A percentile compares a stretch with the other conserved stretches of the same genome.
Evolutionary conservation across 2,329 filamentous ascomycete species (phyloP).

Genomic region (Colletotrichum tamarilloi): DNA sequence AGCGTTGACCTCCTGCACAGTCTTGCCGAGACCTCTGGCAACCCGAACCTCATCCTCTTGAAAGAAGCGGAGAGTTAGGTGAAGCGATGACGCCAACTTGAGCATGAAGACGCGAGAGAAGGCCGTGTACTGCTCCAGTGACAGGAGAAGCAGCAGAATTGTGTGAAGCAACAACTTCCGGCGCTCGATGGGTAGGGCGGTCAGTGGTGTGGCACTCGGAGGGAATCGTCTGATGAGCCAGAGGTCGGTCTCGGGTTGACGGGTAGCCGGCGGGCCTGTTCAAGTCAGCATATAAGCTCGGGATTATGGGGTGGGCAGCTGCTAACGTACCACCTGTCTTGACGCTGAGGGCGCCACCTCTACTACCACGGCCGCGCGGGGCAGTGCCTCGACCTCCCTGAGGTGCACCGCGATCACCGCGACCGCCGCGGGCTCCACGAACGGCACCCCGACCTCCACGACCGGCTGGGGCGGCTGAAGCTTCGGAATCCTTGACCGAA

Average conservation of each 20-base stretch:
- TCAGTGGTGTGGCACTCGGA: conserved; percentile 70
- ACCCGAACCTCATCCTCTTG: conserved; percentile 80
- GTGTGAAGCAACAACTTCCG: conserved; percentile 77
- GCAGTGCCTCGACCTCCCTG: conserved; percentile 24
- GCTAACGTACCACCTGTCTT: conserved; percentile 37
- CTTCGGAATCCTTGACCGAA: conserved; percentile 57
- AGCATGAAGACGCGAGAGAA: conserved; percentile 79
- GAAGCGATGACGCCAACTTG: conserved; percentile 76
- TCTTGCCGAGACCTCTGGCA: conserved; percentile 78
- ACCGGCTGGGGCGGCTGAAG: conserved; percentile 36
- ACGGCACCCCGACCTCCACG: conserved; percentile 49
- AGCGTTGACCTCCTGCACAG: conserved; percentile 64
- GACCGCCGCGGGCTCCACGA: conserved; percentile 39
- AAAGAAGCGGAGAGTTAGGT: conserved; percentile 73
- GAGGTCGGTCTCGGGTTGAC: conserved; percentile 53
- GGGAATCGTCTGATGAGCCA: conserved; percentile 63
- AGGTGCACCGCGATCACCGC: conserved; percentile 33
- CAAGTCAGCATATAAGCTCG: background rate
- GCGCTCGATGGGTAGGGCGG: conserved; percentile 68
- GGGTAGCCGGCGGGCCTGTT: conserved; percentile 3
- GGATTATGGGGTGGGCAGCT: background rate
- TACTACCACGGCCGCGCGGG: conserved; percentile 30
- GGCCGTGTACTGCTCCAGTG: conserved; percentile 80
- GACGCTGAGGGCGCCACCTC: conserved; percentile 28
- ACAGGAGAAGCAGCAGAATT: conserved; percentile 77